Evolutionary conservation across 352 stramenopile genomes (phyloP).

Genomic region (Globisporangium nodosum): DNA sequence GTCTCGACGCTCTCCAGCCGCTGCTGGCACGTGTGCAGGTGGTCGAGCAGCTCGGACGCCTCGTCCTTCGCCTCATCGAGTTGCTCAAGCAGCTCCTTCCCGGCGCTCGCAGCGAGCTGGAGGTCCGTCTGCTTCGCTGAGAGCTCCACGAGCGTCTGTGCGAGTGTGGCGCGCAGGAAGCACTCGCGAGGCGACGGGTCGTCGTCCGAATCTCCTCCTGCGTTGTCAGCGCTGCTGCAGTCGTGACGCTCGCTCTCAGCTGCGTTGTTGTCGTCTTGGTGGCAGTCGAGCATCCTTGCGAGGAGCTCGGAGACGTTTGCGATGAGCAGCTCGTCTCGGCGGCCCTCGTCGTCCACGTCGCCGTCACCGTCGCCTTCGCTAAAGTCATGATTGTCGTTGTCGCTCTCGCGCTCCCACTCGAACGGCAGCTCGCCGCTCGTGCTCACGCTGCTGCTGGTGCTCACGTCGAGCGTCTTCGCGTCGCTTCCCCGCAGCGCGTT

Average conservation of each 20-base stretch:
- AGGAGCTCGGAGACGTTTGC: conserved; percentile 27
- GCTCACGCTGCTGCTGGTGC: neutral
- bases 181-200: conserved; percentile 11
- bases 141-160: conserved; percentile 35
- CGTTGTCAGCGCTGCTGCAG: too few relatives aligned
- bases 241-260: neutral
- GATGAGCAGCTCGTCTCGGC: conserved; percentile 13
- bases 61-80: conserved; percentile 24
- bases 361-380: conserved; percentile 1
- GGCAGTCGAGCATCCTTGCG: conserved; percentile 6
- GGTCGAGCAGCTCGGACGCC: conserved; percentile 15
- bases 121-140: conserved; percentile 36
- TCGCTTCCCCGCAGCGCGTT: neutral
- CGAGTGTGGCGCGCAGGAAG: conserved; percentile 30
- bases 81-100: conserved; percentile 44
- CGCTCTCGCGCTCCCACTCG: neutral
- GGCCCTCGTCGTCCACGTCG: neutral
- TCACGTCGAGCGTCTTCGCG: neutral
- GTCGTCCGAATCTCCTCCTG: neutral
- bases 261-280: conserved; percentile 19
- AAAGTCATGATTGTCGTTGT: neutral
- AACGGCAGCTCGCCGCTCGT: neutral
- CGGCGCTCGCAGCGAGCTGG: conserved; percentile 39
- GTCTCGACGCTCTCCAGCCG: conserved; percentile 11
- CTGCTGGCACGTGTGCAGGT: conserved; percentile 21